A percentile compares a stretch with the other conserved stretches of the same genome.
Conservation (phyloP, 2,329 filamentous ascomycete genomes). For the Uncinocarpus reesii region DNA sequence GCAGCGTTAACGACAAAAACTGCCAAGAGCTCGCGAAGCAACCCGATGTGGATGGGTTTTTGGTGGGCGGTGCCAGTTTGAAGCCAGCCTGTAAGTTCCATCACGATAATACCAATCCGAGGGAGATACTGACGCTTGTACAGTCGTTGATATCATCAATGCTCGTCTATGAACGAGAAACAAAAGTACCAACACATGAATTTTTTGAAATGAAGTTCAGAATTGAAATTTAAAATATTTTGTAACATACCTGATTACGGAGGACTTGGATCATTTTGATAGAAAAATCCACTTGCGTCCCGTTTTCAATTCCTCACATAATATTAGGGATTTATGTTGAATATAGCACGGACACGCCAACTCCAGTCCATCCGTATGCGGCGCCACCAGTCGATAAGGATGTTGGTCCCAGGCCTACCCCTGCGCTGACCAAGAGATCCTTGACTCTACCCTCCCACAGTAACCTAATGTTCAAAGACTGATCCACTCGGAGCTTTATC, state of each 20-base stretch:
- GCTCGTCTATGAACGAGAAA: slow-evolving; percentile 39
- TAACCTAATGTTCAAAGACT: slow-evolving; percentile 73
- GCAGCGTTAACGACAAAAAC: slow-evolving; percentile 97
- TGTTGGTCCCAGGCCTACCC: slow-evolving; percentile 63
- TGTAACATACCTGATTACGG: slow-evolving; percentile 12
- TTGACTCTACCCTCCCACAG: slow-evolving; percentile 91
- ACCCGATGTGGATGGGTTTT: slow-evolving; percentile 93
- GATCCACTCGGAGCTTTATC: slow-evolving; percentile 79
- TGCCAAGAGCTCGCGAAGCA: slow-evolving; percentile 85
- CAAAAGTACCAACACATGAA: neutral
- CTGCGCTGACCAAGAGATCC: slow-evolving; percentile 82
- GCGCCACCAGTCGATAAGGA: slow-evolving; percentile 19
- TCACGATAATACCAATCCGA: neutral
- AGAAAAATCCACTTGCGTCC: neutral
- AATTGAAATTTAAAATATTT: neutral
- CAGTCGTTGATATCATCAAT: slow-evolving; percentile 61
- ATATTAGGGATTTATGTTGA: slow-evolving; percentile 26
- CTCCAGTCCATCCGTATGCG: slow-evolving; percentile 33
- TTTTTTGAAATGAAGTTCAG: neutral
- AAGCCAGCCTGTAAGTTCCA: slow-evolving; percentile 78
- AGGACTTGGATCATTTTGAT: slow-evolving; percentile 3
- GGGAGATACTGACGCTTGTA: slow-evolving; percentile 12
- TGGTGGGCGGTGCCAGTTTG: slow-evolving; percentile 89
- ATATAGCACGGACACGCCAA: slow-evolving; percentile 35
- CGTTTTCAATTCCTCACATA: neutral